phyloP scores from a whole-genome alignment of 345 rosid species.

The Boechera retrofracta region DNA sequence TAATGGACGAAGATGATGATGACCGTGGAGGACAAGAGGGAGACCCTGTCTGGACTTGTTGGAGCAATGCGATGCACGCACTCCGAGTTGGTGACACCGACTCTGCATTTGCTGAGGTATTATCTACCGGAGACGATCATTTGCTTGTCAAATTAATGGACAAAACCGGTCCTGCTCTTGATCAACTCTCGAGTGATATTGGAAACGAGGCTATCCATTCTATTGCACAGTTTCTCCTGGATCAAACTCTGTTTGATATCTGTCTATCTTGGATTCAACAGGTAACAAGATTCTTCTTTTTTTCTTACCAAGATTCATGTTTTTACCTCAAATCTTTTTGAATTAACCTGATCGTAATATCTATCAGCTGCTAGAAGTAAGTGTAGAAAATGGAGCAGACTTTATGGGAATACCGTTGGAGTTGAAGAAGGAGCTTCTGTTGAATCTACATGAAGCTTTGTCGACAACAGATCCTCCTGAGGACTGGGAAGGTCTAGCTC shows the following conservation, averaged over 20 bases:
- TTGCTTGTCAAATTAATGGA: conserved; percentile 95
- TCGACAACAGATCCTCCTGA: conserved; percentile 69
- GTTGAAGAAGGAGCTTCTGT: conserved; percentile 76
- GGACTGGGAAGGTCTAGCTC: conserved; percentile 88
- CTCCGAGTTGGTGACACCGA: conserved; percentile 84
- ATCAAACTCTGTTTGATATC: conserved; percentile 76
- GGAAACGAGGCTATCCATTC: conserved; percentile 73
- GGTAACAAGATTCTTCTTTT: conserved; percentile 50
- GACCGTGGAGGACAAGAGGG: conserved; percentile 60
- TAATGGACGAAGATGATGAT: conserved; percentile 50
- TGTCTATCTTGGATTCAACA: conserved; percentile 94
- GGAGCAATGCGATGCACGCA: conserved; percentile 96
- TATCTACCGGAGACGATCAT: conserved; percentile 76
- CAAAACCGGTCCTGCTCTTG: conserved; percentile 82
- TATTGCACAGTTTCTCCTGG: conserved; percentile 71
- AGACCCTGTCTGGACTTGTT: conserved; percentile 78
- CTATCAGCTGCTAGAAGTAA: conserved; percentile 70
- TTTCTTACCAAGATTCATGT: conserved; percentile 3
- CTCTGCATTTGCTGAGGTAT: conserved; percentile 85
- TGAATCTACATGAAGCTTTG: conserved; percentile 79
- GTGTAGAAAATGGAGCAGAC: conserved; percentile 71
- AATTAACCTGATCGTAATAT: conserved; percentile 14
- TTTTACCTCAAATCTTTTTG: neutral
- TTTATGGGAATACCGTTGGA: conserved; percentile 70
- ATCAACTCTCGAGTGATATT: conserved; percentile 79